Base-by-base conservation (phyloP, 2,329 filamentous ascomycete genomes). In the Westerdykella sp. region DNA sequence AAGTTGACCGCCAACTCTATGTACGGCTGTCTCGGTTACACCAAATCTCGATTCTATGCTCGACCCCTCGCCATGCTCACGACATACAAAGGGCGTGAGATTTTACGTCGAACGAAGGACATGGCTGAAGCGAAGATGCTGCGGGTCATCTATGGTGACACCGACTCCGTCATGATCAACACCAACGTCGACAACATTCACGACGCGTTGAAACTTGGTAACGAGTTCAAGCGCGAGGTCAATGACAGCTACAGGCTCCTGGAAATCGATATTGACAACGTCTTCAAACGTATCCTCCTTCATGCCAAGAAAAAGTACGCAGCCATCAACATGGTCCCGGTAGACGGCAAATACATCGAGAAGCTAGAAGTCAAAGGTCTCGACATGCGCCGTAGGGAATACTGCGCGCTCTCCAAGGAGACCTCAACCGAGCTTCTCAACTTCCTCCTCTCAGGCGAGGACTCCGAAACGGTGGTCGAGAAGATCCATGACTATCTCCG, bases 261-360 rank as follows among this genome's bases (percentile, higher is more conserved):
- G 12, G 94, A 98, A 66, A 98, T 98, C 51, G 93, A 98, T 60
- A 95, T 98, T 53, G 93, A 98, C 69, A 96, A 97, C 59, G 79
- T 97, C 48, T 98, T 98, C 76, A 81, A 91, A 37, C 84, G 93
- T 25, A 85, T 98, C 43, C 73, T 98, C 32, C 76, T 98, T 12
- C 93, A 97, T 62, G 91, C 93, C 23, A 98, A 98, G 78, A 98
- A 98, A 76, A 98, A 98, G 74, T 98, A 98, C 67, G 93, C 93
- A 7, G 93, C 93, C 34, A 86, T 98, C 68, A 97, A 95, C 65
- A 81, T 97, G 65, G 81, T 93, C 6, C 87, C 96, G 58, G 77
- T 86, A 16, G 85, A 94, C 57, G 90, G 89, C 55, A 94, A 91
- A 65, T 95, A 84, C 61, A 76, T 91, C 36, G 91, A 97, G 65